phyloP scores from a whole-genome alignment of 2,329 filamentous ascomycete genomes.

The Nemania abortiva region DNA sequence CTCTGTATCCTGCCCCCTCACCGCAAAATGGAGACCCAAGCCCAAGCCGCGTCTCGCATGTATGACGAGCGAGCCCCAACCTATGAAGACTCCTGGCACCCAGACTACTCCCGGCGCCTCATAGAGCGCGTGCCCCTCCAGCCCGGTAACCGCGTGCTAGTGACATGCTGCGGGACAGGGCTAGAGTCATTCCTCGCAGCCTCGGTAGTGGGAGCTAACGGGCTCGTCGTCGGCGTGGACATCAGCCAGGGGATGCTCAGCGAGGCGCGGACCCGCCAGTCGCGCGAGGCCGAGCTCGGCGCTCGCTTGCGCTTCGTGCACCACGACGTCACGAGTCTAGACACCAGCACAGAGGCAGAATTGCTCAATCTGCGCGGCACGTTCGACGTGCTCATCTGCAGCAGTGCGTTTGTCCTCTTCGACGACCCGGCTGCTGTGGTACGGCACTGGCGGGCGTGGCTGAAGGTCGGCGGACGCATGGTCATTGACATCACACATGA shows the following conservation, averaged over 20 bases:
- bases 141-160: not conserved
- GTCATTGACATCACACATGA: conserved; percentile 19
- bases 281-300: conserved; percentile 1
- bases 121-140: conserved; percentile 1
- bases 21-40: conserved; percentile 8
- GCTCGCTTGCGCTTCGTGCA: conserved; percentile 1
- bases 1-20: too few species aligned
- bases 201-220: not conserved
- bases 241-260: not conserved
- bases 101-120: not conserved
- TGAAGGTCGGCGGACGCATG: conserved; percentile 7
- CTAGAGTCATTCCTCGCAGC: conserved; percentile 14
- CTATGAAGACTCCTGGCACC: conserved; percentile 22
- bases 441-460: conserved; percentile 3
- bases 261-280: not conserved
- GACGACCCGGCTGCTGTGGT: conserved; percentile 1
- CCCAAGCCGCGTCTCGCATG: conserved; percentile 15
- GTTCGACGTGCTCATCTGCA: conserved; percentile 19
- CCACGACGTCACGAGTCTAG: conserved; percentile 6
- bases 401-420: conserved; percentile 18
- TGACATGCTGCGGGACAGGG: conserved; percentile 9
- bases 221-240: conserved; percentile 13
- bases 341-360: not conserved
- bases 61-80: conserved; percentile 9
- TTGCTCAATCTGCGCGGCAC: not conserved